phyloP scores from a whole-genome alignment of 805 yeast genomes.

The Hanseniaspora valbyensis region DNA sequence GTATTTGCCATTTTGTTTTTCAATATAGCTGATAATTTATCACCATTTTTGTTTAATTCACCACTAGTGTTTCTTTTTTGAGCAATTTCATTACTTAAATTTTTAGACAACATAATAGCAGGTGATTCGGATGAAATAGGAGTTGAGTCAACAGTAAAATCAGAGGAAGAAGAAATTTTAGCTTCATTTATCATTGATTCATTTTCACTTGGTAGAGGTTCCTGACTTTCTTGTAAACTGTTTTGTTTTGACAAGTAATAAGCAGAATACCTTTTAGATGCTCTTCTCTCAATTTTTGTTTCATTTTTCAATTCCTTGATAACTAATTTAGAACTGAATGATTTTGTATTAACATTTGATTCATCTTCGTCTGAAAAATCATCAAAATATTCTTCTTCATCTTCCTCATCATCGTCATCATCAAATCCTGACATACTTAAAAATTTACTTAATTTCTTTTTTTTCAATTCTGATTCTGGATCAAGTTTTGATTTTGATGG shows the following conservation, averaged over 20 bases:
- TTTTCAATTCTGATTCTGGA: constrained; percentile 13
- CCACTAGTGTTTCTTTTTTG: background rate
- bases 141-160: too few species aligned
- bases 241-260: constrained; percentile 65
- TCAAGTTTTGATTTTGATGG: constrained; percentile 4
- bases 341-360: constrained; percentile 30
- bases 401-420: constrained; percentile 24
- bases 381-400: constrained; percentile 52
- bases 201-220: background rate
- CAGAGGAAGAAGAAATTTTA: background rate
- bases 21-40: background rate
- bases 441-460: constrained; percentile 15
- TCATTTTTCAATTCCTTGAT: constrained; percentile 69
- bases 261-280: constrained; percentile 87
- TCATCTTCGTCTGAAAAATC: constrained; percentile 22
- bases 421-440: constrained; percentile 11
- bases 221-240: constrained; percentile 35
- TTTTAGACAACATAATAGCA: background rate
- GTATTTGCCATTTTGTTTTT: background rate
- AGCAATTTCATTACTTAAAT: background rate
- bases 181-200: background rate
- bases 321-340: constrained; percentile 33
- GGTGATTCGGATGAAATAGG: background rate
- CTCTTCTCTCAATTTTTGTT: constrained; percentile 77
- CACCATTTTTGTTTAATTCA: background rate